Base-by-base conservation (phyloP, 345 rosid species). In the Rubroshorea leprosula region DNA sequence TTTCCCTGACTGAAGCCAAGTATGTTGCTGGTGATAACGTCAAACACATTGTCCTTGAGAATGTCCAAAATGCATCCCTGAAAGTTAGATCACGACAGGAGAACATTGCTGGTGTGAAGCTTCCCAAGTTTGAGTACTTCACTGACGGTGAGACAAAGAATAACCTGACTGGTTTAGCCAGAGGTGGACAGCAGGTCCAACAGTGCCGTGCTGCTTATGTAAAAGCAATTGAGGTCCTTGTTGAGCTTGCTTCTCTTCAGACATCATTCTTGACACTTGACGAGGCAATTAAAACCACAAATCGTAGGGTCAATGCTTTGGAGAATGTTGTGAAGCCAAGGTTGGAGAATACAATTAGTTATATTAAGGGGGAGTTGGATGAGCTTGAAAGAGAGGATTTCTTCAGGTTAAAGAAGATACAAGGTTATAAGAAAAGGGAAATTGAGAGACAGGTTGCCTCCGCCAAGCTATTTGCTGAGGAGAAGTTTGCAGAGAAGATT, bases 201-300 rank as follows among this genome's bases (percentile, higher is more conserved):
- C 86, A 75, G 60, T 91, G 98, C 23, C 90, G 98, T 63, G 90
- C 76, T 38, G 96, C 98, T 45, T 78, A 88, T 71, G 82, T 86
- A 66, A 91, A 88, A 78, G 87, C 82, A 6, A 88, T 91, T 55
- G 95, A 83, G 76, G 86, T 91, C 69, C 84, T 91, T 0, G 87
- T 91, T 23, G 88, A 91, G 81, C 98, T 91, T 64, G 98, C 98
- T 58, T 91, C 92, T 3, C 96, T 88, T 43, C 98, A 88, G 72
- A 87, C 96, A 38, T 90, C 97, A 0, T 90, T 90, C 69, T 75
- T 90, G 63, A 90, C 96, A 0, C 91, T 90, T n/a, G 93, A 87
- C 54, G 94, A 80, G 79, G 96, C 97, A 0, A 90, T 90, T 69
- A 90, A 90, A 84, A 90, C 97, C 16, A 90, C 96, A 8, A 90